Conservation (phyloP, 306 rosid genomes). For the Quercus variabilis region DNA sequence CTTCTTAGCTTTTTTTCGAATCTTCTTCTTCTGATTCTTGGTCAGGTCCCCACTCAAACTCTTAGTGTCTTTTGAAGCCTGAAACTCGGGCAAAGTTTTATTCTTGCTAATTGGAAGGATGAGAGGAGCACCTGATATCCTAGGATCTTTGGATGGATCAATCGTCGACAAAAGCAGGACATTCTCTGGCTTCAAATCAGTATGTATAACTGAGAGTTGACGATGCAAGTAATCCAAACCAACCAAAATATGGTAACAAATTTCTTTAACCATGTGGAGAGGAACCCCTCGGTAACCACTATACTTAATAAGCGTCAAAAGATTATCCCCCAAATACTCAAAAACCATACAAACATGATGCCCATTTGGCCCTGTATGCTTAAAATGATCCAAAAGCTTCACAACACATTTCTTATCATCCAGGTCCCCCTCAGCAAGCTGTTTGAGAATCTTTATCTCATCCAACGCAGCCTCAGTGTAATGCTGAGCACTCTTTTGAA, state of each 20-base stretch:
- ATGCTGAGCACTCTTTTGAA: constrained; percentile 98
- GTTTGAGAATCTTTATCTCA: constrained; percentile 87
- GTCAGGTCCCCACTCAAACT: constrained; percentile 65
- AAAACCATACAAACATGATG: constrained; percentile 96
- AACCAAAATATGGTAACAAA: constrained; percentile 78
- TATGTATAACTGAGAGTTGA: constrained; percentile 89
- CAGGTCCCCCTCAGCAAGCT: constrained; percentile 83
- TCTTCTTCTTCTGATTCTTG: constrained; percentile 77
- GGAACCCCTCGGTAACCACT: constrained; percentile 80
- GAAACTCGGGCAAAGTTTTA: constrained; percentile 45
- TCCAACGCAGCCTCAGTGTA: constrained; percentile 97
- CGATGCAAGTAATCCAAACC: constrained; percentile 95
- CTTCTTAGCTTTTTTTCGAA: constrained; percentile 87
- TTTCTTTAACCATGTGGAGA: constrained; percentile 74
- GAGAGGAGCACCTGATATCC: constrained; percentile 60
- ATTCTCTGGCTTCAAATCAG: constrained; percentile 94
- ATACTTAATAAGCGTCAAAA: constrained; percentile 80
- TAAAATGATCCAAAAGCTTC: constrained; percentile 95
- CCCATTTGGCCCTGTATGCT: constrained; percentile 94
- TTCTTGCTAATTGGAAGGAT: constrained; percentile 61
- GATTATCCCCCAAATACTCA: constrained; percentile 92
- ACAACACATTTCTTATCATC: constrained; percentile 85
- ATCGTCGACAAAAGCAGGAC: constrained; percentile 71
- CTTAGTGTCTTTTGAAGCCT: constrained; percentile 46
- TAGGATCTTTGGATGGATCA: constrained; percentile 82